phyloP scores from a whole-genome alignment of 1,284 basidiomycete genomes.

The Anthracocystis panici-leucophaei region DNA sequence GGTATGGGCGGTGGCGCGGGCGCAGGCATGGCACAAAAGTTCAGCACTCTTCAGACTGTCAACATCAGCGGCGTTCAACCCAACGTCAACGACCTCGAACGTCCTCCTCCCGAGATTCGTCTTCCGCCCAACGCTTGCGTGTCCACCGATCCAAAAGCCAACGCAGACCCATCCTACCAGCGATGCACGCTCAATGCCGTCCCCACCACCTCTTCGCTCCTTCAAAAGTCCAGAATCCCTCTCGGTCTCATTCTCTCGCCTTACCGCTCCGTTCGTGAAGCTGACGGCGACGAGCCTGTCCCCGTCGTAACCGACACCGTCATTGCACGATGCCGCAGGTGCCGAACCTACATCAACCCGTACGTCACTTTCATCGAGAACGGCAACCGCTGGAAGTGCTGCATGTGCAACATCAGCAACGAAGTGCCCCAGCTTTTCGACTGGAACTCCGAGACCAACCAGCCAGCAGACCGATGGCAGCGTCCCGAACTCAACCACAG shows the following conservation, averaged over 20 bases:
- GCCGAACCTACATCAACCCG: conserved; percentile 98
- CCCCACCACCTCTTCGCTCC: conserved; percentile 89
- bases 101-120: conserved; percentile 87
- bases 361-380: conserved; percentile 99
- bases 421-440: conserved; percentile 99
- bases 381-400: conserved; percentile 98
- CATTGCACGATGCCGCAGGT: conserved; percentile 95
- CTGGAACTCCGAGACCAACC: conserved; percentile 93
- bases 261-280: conserved; percentile 80
- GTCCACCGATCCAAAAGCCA: conserved; percentile 82
- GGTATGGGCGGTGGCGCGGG: conserved; percentile 74
- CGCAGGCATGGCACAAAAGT: conserved; percentile 44
- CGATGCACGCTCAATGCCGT: conserved; percentile 91
- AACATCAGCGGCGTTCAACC: conserved; percentile 70
- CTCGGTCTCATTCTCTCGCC: conserved; percentile 91
- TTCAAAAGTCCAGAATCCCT: conserved; percentile 93
- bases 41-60: conserved; percentile 59
- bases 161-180: conserved; percentile 92
- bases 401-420: conserved; percentile 98
- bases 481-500: conserved; percentile 92
- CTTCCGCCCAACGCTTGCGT: conserved; percentile 86
- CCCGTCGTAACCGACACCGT: conserved; percentile 92
- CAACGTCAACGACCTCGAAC: conserved; percentile 84
- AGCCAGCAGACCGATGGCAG: conserved; percentile 93
- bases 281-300: conserved; percentile 77